Conservation (phyloP, 2,329 filamentous ascomycete genomes). For the Pseudogymnoascus sp. region DNA sequence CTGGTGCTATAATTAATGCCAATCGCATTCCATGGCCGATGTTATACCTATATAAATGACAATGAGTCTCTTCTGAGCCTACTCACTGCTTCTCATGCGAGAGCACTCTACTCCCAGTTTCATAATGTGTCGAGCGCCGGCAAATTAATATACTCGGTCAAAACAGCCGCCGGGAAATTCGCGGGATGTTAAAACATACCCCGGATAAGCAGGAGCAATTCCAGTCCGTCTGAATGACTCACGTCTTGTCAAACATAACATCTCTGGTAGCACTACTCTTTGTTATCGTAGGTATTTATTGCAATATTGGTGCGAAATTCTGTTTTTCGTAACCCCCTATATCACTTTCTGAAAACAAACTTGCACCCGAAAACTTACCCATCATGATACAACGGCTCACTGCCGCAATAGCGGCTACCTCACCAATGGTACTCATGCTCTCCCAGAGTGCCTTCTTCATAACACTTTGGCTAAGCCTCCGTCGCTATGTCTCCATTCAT, state of each 20-base stretch:
- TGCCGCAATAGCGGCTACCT: neutral
- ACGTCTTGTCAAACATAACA: neutral
- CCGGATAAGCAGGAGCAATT: neutral
- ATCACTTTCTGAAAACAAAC: neutral
- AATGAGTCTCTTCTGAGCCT: neutral
- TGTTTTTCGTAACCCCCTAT: neutral
- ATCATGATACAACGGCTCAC: neutral
- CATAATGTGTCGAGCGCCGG: neutral
- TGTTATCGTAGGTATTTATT: neutral
- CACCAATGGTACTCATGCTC: neutral
- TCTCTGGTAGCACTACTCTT: neutral
- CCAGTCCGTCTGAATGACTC: neutral
- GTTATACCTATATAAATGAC: neutral
- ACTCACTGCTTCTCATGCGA: neutral
- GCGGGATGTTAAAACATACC: neutral
- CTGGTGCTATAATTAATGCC: neutral
- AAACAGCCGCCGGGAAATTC: neutral
- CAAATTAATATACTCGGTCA: neutral
- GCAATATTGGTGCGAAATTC: neutral
- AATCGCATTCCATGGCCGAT: neutral
- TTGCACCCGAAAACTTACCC: neutral
- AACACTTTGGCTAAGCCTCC: neutral
- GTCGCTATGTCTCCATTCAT: neutral
- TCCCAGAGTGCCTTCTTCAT: neutral
- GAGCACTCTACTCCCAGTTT: neutral